Percentiles rank a stretch among this genome's conserved stretches.
Evolutionary conservation across 129 eudicot species (phyloP).

Genomic region (Helianthus tuberosus): DNA sequence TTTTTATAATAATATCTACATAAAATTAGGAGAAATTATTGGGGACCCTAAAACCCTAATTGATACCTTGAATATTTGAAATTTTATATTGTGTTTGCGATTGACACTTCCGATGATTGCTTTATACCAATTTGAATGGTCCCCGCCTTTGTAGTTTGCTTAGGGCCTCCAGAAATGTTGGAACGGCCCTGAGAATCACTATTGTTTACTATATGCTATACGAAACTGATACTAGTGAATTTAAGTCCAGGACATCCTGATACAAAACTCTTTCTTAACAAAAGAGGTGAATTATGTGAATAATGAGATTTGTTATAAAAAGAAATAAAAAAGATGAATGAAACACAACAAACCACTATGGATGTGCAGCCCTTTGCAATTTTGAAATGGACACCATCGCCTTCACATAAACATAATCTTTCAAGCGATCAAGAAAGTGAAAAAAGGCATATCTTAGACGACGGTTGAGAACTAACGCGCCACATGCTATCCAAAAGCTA

Average conservation of each 20-base stretch:
- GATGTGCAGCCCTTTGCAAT: background rate
- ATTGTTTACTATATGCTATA: too few relatives aligned
- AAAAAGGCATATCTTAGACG: slow-evolving; percentile 10
- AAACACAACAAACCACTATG: background rate
- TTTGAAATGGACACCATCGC: background rate
- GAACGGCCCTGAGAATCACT: too few relatives aligned
- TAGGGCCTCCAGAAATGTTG: too few relatives aligned
- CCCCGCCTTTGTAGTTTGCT: too few relatives aligned
- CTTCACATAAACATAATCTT: background rate
- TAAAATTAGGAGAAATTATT: too few relatives aligned
- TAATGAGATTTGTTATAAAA: background rate
- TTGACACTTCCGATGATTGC: too few relatives aligned
- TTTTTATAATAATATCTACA: too few relatives aligned
- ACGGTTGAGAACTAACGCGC: slow-evolving; percentile 9
- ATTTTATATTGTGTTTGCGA: too few relatives aligned
- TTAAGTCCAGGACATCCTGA: background rate
- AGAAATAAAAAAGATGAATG: background rate
- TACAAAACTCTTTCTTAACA: background rate
- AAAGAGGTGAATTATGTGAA: background rate
- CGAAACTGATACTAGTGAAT: too few relatives aligned
- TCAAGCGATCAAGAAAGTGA: background rate
- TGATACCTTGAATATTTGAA: too few relatives aligned
- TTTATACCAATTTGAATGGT: too few relatives aligned
- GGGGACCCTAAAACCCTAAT: too few relatives aligned
- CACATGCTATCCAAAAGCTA: slow-evolving; percentile 15